A percentile compares a stretch with the other conserved stretches of the same genome.
phyloP scores from a whole-genome alignment of 257 asterid species.

The Solanum appendiculatum region DNA sequence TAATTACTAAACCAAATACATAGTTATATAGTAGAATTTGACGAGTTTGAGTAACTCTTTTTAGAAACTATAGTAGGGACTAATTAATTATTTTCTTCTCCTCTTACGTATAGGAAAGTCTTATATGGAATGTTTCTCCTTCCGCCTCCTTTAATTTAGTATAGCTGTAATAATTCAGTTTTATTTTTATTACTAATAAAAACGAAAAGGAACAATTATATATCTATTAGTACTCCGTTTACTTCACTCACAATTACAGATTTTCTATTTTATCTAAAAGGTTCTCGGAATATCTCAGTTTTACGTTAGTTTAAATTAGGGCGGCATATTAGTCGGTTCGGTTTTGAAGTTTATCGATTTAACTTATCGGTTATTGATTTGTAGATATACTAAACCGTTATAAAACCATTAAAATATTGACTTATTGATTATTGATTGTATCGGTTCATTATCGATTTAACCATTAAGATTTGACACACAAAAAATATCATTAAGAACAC shows the following conservation, averaged over 20 bases:
- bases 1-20: not conserved
- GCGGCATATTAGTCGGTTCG: not conserved
- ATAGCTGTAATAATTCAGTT: too few relatives aligned
- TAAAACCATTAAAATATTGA: too few relatives aligned
- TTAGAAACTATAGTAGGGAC: not conserved
- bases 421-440: too few relatives aligned
- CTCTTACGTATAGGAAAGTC: not conserved
- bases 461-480: not conserved
- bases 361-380: too few relatives aligned
- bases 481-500: not conserved
- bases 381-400: too few relatives aligned
- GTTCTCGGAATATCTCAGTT: not conserved
- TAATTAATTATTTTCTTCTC: not conserved
- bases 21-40: not conserved
- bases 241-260: not conserved
- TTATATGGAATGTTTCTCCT: not conserved
- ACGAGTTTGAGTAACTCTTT: not conserved
- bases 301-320: not conserved
- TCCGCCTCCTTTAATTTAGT: not conserved
- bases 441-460: not conserved
- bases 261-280: too few relatives aligned
- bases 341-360: not conserved
- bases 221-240: not conserved
- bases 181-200: too few relatives aligned
- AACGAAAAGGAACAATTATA: not conserved